Percentiles rank a stretch among this genome's conserved stretches.
Evolutionary conservation across 2,329 filamentous ascomycete species (phyloP).

Genomic region (Calonectria pseudoreteaudii): DNA sequence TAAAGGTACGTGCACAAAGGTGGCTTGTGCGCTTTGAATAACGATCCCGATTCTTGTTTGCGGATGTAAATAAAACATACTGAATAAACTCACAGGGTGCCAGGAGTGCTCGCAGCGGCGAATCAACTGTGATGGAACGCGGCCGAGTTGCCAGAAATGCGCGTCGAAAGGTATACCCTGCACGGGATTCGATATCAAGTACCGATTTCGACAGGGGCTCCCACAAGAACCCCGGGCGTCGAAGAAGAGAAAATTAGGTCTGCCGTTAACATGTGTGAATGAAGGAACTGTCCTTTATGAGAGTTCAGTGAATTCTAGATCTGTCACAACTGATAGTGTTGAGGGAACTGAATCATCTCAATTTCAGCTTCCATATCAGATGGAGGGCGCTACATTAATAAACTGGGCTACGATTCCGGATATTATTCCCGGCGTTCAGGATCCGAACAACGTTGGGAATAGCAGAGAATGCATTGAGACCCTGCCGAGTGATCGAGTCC

Average conservation of each 20-base stretch:
- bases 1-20: conserved; percentile 11
- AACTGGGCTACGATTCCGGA: background rate
- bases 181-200: conserved; percentile 15
- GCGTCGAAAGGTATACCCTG: conserved; percentile 9
- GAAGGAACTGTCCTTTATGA: no score
- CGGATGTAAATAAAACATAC: background rate
- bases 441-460: no score
- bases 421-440: background rate
- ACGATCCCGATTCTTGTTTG: background rate
- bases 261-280: no score
- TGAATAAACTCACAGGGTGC: background rate
- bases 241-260: background rate
- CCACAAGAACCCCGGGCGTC: background rate
- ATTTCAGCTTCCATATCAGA: background rate
- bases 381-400: no score
- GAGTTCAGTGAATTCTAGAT: no score
- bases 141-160: conserved; percentile 12
- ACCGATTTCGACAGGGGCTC: conserved; percentile 17
- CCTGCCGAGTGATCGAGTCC: background rate
- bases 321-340: background rate
- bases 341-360: background rate
- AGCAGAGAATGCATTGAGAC: background rate
- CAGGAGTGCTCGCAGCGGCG: conserved; percentile 21
- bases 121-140: conserved; percentile 19
- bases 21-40: background rate